Base-by-base conservation (phyloP, 208 protist genomes). In the Trypanosoma theileri region DNA sequence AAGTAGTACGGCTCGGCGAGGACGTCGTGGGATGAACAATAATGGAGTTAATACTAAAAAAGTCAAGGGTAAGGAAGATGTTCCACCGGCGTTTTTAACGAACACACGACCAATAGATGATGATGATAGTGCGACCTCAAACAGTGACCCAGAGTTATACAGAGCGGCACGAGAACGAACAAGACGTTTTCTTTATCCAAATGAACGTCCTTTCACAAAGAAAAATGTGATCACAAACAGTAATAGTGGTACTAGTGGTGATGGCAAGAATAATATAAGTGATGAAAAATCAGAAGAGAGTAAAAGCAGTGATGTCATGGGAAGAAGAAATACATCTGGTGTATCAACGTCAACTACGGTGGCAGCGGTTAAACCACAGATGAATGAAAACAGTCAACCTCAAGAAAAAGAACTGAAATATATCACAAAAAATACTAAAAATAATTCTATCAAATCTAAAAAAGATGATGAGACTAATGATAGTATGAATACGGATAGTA, bases 81-180 rank as follows among this genome's bases (percentile, higher is more conserved):
- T n/a, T 8, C 1, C 21, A 59, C 28, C 14, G n/a, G 56, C 48
- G 31, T 65, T 57, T 40, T 59, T 66, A 24, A 65, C 66, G 8
- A 35, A 41, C 21, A 12, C 28, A 42, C 28, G 28, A 8, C 10
- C 46, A 21, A 26, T 26, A 31, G 17, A 24, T 10, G 51, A 76
- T 7, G 45, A 58, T 26, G 50, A 61, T 11, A 59, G 35, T 21
- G 62, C 44, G 3, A 21, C 57, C 7, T 65, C 55, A 35, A 59
- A 81, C 57, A 85, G 77, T 46, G 84, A 89, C 63, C 77, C 81
- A 41, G 83, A 85, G 57, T 55, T 79, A 8, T 76, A 86, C 19
- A 69, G 69, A 3, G 74, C 53, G 3, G 84, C 80, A 7, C 66
- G 77, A 11, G 70, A 73, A 45, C 69, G 73, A 41, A 89, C 84